A percentile compares a stretch with the other conserved stretches of the same genome.
These are phyloP conservation scores for Coemansia sp. DNA, from an alignment of 192 early-diverging fungal genomes.

Conservation along the genomic window DNA sequence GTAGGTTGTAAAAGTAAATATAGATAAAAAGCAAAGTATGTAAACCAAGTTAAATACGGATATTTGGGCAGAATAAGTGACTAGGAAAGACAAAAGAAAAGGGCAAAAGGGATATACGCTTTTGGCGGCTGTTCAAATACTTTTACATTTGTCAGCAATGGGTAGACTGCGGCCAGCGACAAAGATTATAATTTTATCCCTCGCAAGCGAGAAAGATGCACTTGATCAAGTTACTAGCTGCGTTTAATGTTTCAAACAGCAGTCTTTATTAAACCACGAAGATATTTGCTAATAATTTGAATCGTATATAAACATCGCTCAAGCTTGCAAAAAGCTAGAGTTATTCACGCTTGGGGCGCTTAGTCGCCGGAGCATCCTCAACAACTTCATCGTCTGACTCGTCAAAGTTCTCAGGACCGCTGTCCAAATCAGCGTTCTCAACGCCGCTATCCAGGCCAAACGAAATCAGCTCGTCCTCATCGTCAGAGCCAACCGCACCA, in stretches of 20 bases:
- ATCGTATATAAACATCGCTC: constrained; percentile 13
- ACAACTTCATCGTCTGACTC: constrained; percentile 27
- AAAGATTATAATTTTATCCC: background rate
- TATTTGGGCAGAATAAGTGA: no score
- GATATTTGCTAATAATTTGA: background rate
- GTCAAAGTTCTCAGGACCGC: background rate
- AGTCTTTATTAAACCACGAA: background rate
- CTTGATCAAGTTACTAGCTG: background rate
- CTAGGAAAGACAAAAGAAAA: no score
- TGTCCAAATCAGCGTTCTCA: constrained; percentile 14
- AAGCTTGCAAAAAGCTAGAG: background rate
- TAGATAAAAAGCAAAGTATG: no score
- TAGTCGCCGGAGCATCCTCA: constrained; percentile 38
- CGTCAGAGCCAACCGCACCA: constrained; percentile 59
- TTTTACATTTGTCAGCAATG: constrained; percentile 4
- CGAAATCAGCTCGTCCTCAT: constrained; percentile 74
- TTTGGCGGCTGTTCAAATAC: background rate
- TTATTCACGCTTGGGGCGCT: constrained; percentile 37
- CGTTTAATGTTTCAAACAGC: background rate
- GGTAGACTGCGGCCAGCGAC: background rate
- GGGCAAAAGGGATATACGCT: background rate
- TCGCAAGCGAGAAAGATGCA: background rate
- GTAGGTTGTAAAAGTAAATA: background rate
- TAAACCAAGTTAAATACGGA: no score
- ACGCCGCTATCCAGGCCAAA: constrained; percentile 51